phyloP scores from a whole-genome alignment of 176 grass and related monocot genomes.

The Poa annua region DNA sequence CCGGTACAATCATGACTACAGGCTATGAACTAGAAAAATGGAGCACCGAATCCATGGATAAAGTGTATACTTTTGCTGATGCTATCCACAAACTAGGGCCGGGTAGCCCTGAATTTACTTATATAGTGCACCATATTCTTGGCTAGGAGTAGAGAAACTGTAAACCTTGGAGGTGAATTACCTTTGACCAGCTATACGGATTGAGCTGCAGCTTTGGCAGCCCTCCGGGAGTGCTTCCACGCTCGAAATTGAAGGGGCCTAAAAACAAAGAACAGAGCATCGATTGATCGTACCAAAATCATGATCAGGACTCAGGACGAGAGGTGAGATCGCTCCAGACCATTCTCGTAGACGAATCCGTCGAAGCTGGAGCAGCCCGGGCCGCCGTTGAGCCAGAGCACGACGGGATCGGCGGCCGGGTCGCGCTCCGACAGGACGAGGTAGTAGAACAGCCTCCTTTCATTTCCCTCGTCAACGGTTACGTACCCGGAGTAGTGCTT shows the following conservation, averaged over 20 bases:
- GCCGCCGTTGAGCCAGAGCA: slow-evolving; percentile 91
- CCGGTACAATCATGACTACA: background rate
- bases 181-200: slow-evolving; percentile 92
- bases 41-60: background rate
- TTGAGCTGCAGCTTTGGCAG: slow-evolving; percentile 79
- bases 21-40: background rate
- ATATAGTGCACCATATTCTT: too few relatives aligned
- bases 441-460: slow-evolving; percentile 83
- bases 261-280: background rate
- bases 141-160: background rate
- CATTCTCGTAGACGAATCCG: slow-evolving; percentile 82
- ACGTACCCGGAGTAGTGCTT: slow-evolving; percentile 68
- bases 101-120: background rate
- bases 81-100: background rate
- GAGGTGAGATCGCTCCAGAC: slow-evolving; percentile 28
- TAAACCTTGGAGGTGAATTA: background rate
- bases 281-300: background rate
- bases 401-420: slow-evolving; percentile 70
- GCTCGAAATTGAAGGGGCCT: slow-evolving; percentile 85
- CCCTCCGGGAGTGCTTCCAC: slow-evolving; percentile 34
- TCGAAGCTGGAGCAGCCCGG: slow-evolving; percentile 93
- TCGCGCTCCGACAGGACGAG: slow-evolving; percentile 67
- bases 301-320: background rate
- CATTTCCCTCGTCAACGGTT: slow-evolving; percentile 53
- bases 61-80: too few relatives aligned